Percentiles rank a stretch among this genome's conserved stretches.
These are phyloP conservation scores for Aspergillus japonicus DNA, from an alignment of 2,329 filamentous ascomycete species.

Conservation along the genomic window DNA sequence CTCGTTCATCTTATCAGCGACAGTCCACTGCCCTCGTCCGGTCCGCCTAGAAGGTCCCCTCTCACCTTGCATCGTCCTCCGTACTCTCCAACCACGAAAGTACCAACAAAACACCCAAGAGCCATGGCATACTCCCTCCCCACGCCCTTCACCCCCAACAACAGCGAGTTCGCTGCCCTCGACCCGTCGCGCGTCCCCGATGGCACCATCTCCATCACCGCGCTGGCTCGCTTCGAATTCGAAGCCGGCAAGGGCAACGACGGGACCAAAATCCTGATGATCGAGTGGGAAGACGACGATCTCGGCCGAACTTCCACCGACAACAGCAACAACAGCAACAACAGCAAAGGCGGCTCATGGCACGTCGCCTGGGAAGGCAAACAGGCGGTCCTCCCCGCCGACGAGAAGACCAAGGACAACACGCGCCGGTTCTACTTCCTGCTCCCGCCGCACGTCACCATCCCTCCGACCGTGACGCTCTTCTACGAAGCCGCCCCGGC, in stretches of 20 bases:
- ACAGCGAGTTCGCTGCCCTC: slow-evolving; percentile 32
- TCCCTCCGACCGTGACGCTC: slow-evolving; percentile 72
- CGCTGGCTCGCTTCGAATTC: slow-evolving; percentile 85
- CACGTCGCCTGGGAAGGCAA: slow-evolving; percentile 83
- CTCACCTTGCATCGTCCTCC: not conserved
- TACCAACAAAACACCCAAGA: not conserved
- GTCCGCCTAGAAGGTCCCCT: slow-evolving; percentile 6
- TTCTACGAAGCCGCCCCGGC: slow-evolving; percentile 43
- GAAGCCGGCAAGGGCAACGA: slow-evolving; percentile 73
- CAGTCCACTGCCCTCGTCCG: not conserved
- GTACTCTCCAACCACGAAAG: not conserved
- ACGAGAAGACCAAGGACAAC: slow-evolving; percentile 56
- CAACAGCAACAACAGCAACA: not conserved
- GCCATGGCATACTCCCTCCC: slow-evolving; percentile 17
- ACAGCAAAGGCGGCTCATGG: slow-evolving; percentile 56
- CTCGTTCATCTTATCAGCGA: slow-evolving; percentile 3
- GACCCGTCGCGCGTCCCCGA: slow-evolving; percentile 31
- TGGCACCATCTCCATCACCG: slow-evolving; percentile 48
- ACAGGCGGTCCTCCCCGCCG: slow-evolving; percentile 65
- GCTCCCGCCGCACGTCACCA: slow-evolving; percentile 66
- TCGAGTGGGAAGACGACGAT: slow-evolving; percentile 76
- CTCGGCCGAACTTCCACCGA: slow-evolving; percentile 36
- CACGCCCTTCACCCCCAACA: slow-evolving; percentile 31
- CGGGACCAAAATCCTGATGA: slow-evolving; percentile 88
- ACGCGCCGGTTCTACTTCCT: slow-evolving; percentile 74